These are phyloP conservation scores for Ophiostoma perfectum DNA, from an alignment of 2,329 filamentous ascomycete genomes.

Conservation along the genomic window DNA sequence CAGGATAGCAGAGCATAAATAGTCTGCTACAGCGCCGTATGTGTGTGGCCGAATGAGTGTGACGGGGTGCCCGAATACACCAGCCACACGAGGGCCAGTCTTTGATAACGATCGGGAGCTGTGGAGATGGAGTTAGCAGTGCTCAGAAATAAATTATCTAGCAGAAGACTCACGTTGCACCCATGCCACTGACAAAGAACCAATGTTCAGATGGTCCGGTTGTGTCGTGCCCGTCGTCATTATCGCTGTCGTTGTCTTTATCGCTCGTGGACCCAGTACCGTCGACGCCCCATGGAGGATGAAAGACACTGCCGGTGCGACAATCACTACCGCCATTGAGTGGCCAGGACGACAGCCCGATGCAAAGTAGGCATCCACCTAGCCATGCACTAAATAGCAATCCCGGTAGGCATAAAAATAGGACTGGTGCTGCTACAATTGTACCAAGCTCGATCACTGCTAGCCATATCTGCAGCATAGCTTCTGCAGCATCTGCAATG, in stretches of 20 bases:
- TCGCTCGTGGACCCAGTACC: too few relatives aligned
- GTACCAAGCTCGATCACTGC: constrained; percentile 29
- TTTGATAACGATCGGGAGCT: constrained; percentile 33
- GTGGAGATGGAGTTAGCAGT: neutral
- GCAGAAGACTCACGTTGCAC: constrained; percentile 30
- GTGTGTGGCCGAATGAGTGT: constrained; percentile 47
- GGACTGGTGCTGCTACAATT: constrained; percentile 28
- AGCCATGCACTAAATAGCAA: constrained; percentile 31
- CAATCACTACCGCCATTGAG: constrained; percentile 29
- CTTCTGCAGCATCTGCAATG: constrained; percentile 33
- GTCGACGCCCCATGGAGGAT: constrained; percentile 19
- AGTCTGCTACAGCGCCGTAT: constrained; percentile 50
- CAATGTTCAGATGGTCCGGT: constrained; percentile 33
- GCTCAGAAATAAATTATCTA: neutral
- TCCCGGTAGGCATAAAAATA: constrained; percentile 33
- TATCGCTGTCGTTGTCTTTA: neutral
- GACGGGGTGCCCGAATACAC: constrained; percentile 39
- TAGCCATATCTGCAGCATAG: constrained; percentile 19
- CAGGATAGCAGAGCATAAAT: constrained; percentile 36
- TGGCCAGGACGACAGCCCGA: constrained; percentile 30
- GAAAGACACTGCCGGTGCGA: neutral
- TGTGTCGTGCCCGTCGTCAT: constrained; percentile 27
- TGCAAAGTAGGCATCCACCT: constrained; percentile 26
- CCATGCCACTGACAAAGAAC: constrained; percentile 36
- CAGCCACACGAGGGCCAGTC: constrained; percentile 35